Conservation (phyloP, 495 filamentous ascomycete species). For the Penicillium daleae region DNA sequence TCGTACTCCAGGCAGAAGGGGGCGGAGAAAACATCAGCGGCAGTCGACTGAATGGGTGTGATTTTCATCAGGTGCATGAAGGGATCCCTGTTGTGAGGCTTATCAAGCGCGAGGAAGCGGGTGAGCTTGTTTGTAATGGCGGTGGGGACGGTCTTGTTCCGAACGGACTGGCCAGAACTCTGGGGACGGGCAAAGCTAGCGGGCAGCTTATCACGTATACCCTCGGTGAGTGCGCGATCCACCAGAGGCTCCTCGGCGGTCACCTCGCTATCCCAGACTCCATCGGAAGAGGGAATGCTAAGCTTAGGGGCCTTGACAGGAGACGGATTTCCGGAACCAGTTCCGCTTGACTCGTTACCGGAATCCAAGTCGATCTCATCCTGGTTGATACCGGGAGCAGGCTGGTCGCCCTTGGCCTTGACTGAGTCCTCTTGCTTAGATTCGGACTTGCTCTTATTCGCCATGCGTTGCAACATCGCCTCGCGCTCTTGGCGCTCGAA, state of each 20-base stretch:
- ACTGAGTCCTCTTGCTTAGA: not conserved
- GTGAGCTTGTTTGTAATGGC: constrained; percentile 75
- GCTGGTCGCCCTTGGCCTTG: not conserved
- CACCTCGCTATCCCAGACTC: not conserved
- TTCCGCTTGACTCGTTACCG: constrained; percentile 49
- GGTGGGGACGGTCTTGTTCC: constrained; percentile 48
- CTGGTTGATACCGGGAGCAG: constrained; percentile 30
- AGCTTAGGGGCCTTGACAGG: not conserved
- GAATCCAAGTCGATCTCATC: constrained; percentile 59
- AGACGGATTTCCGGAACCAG: not conserved
- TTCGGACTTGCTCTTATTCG: not conserved
- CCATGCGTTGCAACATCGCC: not conserved
- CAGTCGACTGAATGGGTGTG: constrained; percentile 40
- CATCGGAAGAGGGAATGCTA: constrained; percentile 1
- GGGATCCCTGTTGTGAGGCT: constrained; percentile 68
- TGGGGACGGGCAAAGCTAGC: constrained; percentile 58
- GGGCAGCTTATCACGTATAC: constrained; percentile 67
- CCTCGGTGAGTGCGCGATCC: constrained; percentile 50
- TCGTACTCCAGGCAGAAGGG: constrained; percentile 72
- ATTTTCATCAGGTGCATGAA: constrained; percentile 80
- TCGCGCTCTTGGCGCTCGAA: not conserved
- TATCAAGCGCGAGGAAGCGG: constrained; percentile 87
- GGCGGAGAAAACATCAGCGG: constrained; percentile 4
- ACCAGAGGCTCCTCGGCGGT: not conserved
- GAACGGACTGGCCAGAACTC: constrained; percentile 17